Evolutionary conservation across 2,329 filamentous ascomycete species (phyloP), one percentile per base, ranked within the genome.

Genomic region (Penicillium griseofulvum): DNA sequence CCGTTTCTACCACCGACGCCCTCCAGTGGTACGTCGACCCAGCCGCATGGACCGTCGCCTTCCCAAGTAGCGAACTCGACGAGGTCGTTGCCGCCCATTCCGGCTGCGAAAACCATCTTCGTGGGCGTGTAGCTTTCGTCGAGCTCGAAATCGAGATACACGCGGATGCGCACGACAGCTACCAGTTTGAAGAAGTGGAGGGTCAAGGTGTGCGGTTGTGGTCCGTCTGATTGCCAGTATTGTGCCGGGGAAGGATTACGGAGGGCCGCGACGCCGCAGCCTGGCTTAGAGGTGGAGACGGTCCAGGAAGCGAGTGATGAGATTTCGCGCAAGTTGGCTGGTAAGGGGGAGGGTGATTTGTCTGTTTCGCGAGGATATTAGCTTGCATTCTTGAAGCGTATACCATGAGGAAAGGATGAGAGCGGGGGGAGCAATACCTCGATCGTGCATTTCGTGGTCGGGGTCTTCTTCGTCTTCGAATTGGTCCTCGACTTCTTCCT

Each of bases 111-210:
- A 44, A 89, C 80, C 67, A 99, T 95, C 66, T 91, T 90, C 1
- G 92, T 97, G 0, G 94, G 94, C 3, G 94, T 99, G 73, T 99
- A 99, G 41, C 89, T 94, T 75, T 99, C 94, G 73, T 99, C 94
- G 51, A 90, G 85, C 59, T 88, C 87, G 73, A 96, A 96, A 76
- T 99, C 92, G 42, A 99, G 86, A 64, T 88, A 74, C 47, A 82
- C 61, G 65, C 80, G 57, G 71, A 83, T 66, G 62, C 80, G 68
- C 61, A 83, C 62, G 70, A 85, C 61, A 53, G 79, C 64, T 62
- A 81, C 68, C 59, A 82, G 62, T 74, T 84, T 76, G 68, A 83
- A 68, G 81, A 89, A 78, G 78, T 87, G 84, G 3, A 87, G 78
- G 53, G 82, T 86, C 12, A 87, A 75, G 9, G 81, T 81, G 65